Conservation (phyloP, 2,329 filamentous ascomycete genomes). For the Golovinomyces cichoracearum region DNA sequence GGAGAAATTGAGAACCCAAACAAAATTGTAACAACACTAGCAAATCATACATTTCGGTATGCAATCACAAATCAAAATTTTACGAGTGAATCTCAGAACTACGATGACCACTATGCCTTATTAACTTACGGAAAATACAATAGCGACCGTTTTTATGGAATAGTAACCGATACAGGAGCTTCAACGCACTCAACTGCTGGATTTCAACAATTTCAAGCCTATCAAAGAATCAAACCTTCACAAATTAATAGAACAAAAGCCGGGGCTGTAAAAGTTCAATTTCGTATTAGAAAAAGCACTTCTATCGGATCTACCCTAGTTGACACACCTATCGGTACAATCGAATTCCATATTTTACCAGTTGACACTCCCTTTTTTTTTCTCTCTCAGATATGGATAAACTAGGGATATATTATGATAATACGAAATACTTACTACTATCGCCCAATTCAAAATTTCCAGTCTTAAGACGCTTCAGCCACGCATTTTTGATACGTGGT, state of each 20-base stretch:
- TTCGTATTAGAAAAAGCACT: not conserved
- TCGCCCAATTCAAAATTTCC: not conserved
- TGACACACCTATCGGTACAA: not conserved
- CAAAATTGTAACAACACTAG: not conserved
- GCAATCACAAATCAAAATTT: not conserved
- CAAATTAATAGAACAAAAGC: not conserved
- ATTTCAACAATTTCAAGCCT: not conserved
- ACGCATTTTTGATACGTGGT: not conserved
- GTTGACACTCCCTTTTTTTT: not conserved
- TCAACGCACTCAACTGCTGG: not conserved
- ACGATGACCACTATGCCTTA: not conserved
- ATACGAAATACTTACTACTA: not conserved
- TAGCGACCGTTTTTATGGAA: not conserved
- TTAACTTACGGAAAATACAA: not conserved
- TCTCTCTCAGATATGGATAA: slow-evolving; percentile 1
- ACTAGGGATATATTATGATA: not conserved
- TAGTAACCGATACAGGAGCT: slow-evolving; percentile 1
- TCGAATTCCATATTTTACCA: not conserved
- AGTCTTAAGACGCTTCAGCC: not conserved
- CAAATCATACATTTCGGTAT: not conserved
- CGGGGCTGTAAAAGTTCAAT: not conserved
- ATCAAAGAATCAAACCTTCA: not conserved
- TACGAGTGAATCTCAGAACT: not conserved
- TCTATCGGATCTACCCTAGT: not conserved
- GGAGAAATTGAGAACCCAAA: not conserved